Evolutionary conservation across 257 asterid genomes (phyloP), one percentile per base, ranked within the genome.

Genomic region (Penstemon davidsonii): DNA sequence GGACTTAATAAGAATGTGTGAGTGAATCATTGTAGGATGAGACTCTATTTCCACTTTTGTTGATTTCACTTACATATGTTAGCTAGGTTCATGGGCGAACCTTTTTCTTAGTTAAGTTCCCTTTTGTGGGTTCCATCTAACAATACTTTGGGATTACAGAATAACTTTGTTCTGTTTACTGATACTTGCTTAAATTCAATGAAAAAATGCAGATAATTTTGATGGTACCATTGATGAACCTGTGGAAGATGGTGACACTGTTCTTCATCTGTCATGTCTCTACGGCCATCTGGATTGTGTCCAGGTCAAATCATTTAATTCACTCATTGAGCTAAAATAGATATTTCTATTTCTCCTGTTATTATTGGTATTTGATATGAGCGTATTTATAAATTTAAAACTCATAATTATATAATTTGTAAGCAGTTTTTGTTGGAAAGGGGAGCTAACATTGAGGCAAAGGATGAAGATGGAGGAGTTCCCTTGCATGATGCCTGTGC

Each of bases 401-500:
- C 19, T 52, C 40, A 41, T 8, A 33, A 12, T 7, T 69, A 38
- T 37, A 2, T 41, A 7, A 47, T 43, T 25, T 64, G 6, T 12
- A 18, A 57, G 65, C 88, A 91, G 96, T 84, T 86, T 77, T 71
- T 88, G 74, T 69, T 91, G 83, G 91, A 83, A 72, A 85, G 85
- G 55, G 95, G 96, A 68, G 92, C 96, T 55, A 71, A 76, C 58
- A 42, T 91, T 79, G 95, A 83, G 76, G 81, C 80, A 0, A 88
- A 82, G 80, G 97, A 91, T 44, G 97, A 86, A 68, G 95, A 88
- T 60, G 88, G 92, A 49, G 96, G 87, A 38, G 78, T 86, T 68
- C 97, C 97, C 0, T 71, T 91, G 80, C 97, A 91, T 66, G 95
- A 91, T 85, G 95, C 97, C 59, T 88, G 91, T 82, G 97, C 96